Conservation (phyloP, 179 eudicot species). For the Patellifolia procumbens region DNA sequence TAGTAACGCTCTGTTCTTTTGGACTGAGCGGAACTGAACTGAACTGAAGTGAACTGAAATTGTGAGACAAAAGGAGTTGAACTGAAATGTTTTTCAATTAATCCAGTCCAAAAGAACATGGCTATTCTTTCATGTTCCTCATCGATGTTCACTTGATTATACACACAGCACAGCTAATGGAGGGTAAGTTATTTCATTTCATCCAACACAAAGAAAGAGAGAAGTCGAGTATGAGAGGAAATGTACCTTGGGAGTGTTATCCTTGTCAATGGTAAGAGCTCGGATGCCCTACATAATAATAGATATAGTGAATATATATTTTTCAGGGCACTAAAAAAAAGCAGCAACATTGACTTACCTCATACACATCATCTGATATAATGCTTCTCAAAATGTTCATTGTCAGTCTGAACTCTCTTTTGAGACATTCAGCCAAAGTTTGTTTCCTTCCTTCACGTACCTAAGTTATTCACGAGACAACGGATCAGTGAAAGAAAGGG, state of each 20-base stretch:
- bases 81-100: neutral
- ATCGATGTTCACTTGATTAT: neutral
- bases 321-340: neutral
- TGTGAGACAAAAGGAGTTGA: too few species aligned
- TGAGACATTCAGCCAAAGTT: slow-evolving; percentile 72
- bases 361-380: slow-evolving; percentile 80
- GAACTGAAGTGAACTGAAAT: too few species aligned
- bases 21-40: too few species aligned
- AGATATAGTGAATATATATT: slow-evolving; percentile 6
- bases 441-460: slow-evolving; percentile 80
- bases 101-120: neutral
- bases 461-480: slow-evolving; percentile 35
- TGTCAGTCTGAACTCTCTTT: slow-evolving; percentile 84
- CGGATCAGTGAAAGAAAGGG: neutral
- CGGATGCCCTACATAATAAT: slow-evolving; percentile 63
- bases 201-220: slow-evolving; percentile 6
- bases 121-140: neutral
- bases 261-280: slow-evolving; percentile 95
- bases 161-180: neutral
- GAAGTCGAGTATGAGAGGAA: neutral
- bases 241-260: slow-evolving; percentile 80
- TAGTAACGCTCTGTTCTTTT: too few species aligned
- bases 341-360: slow-evolving; percentile 46
- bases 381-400: slow-evolving; percentile 66
- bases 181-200: neutral